These are phyloP conservation scores for Pugionium dolabratum DNA, from an alignment of 345 rosid genomes.

Conservation along the genomic window DNA sequence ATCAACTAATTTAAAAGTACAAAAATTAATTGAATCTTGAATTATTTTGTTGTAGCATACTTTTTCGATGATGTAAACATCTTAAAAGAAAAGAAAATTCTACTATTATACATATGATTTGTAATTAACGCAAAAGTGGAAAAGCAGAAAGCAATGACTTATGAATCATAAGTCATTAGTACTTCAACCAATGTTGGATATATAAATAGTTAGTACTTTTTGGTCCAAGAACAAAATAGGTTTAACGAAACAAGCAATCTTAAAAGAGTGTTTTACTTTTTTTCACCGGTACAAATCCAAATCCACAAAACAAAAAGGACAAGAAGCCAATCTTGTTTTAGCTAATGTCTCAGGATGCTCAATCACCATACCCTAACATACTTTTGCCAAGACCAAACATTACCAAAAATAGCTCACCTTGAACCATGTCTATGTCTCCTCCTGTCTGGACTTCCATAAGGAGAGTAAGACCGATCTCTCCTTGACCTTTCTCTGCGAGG, in stretches of 20 bases:
- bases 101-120: too few relatives aligned
- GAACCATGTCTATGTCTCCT: constrained; percentile 32
- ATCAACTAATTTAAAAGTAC: too few relatives aligned
- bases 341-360: background rate
- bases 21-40: too few relatives aligned
- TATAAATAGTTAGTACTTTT: too few relatives aligned
- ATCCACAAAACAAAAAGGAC: background rate
- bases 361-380: background rate
- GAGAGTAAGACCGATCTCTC: constrained; percentile 73
- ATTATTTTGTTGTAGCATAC: too few relatives aligned
- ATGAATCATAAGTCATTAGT: background rate
- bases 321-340: background rate
- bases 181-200: too few relatives aligned
- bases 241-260: background rate
- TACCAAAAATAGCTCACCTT: constrained; percentile 29
- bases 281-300: background rate
- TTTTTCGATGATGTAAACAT: too few relatives aligned
- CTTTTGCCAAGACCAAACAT: background rate
- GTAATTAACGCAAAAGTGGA: background rate
- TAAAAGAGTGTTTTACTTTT: background rate
- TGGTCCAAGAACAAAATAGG: background rate
- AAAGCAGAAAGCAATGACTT: background rate
- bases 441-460: constrained; percentile 47
- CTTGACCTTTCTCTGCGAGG: constrained; percentile 58
- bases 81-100: too few relatives aligned